A percentile compares a stretch with the other conserved stretches of the same genome.
Conservation (phyloP, 2,329 filamentous ascomycete species). For the Botrytis elliptica region DNA sequence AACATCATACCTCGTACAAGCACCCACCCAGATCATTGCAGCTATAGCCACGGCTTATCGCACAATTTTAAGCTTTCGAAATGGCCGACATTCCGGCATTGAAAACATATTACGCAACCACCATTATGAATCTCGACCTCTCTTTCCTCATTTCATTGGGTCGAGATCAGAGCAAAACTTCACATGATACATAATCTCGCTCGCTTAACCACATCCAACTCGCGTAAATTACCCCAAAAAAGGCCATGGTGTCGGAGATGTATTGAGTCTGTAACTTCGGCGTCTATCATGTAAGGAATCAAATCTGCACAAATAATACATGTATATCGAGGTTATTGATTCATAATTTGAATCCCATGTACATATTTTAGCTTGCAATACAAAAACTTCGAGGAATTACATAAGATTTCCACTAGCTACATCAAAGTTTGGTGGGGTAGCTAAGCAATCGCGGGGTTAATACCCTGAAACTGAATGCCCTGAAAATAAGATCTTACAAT, state of each 20-base stretch:
- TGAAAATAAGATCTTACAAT: not conserved
- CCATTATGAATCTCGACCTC: fast-evolving
- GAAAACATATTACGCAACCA: not conserved
- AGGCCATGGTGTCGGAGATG: not conserved
- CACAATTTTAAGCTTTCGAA: not conserved
- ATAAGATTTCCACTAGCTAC: not conserved
- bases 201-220: not conserved
- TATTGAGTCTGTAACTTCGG: not conserved
- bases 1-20: not conserved
- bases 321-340: not conserved
- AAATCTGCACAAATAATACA: not conserved
- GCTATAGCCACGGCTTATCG: not conserved
- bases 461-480: not conserved
- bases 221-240: not conserved
- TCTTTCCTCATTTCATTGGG: not conserved
- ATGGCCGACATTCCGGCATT: not conserved
- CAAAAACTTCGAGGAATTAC: not conserved
- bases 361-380: not conserved
- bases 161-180: not conserved
- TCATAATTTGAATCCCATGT: not conserved
- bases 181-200: not conserved
- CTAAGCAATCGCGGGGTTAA: not conserved
- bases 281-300: not conserved
- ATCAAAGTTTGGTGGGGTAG: not conserved
- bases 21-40: not conserved